phyloP scores from a whole-genome alignment of 495 filamentous ascomycete genomes.

The Xylona heveae region DNA sequence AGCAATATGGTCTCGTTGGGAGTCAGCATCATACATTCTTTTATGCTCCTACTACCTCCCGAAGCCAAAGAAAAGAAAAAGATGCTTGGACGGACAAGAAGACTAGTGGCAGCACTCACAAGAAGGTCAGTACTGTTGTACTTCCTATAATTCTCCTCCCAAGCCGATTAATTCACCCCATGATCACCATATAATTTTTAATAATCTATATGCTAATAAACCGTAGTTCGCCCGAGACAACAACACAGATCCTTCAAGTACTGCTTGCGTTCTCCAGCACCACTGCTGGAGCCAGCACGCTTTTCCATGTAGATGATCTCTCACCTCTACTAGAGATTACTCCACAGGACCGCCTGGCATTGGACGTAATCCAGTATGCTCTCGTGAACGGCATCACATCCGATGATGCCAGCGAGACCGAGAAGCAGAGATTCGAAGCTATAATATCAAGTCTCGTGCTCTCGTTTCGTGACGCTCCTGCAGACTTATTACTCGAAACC shows the following conservation, averaged over 20 bases:
- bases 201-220: slow-evolving; percentile 1
- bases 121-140: slow-evolving; percentile 20
- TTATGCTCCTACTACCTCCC: slow-evolving; percentile 27
- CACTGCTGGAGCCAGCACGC: slow-evolving; percentile 21
- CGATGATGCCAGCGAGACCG: not conserved
- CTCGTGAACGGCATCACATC: slow-evolving; percentile 20
- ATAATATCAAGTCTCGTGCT: slow-evolving; percentile 20
- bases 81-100: slow-evolving; percentile 25
- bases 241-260: slow-evolving; percentile 27
- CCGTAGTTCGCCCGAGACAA: slow-evolving; percentile 27
- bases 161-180: not conserved
- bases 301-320: slow-evolving; percentile 24
- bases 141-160: not conserved
- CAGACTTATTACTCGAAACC: slow-evolving; percentile 25
- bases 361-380: slow-evolving; percentile 27
- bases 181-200: not conserved
- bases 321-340: slow-evolving; percentile 28
- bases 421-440: not conserved
- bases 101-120: slow-evolving; percentile 24
- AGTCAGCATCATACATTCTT: slow-evolving; percentile 35
- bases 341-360: slow-evolving; percentile 24
- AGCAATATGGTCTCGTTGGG: slow-evolving; percentile 38
- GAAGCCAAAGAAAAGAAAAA: slow-evolving; percentile 18
- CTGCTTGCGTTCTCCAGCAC: slow-evolving; percentile 25
- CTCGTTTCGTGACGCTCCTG: slow-evolving; percentile 27